A percentile compares a stretch with the other conserved stretches of the same genome.
Evolutionary conservation across 2,329 filamentous ascomycete genomes (phyloP).

Genomic region (Pleoardoris graminearum): DNA sequence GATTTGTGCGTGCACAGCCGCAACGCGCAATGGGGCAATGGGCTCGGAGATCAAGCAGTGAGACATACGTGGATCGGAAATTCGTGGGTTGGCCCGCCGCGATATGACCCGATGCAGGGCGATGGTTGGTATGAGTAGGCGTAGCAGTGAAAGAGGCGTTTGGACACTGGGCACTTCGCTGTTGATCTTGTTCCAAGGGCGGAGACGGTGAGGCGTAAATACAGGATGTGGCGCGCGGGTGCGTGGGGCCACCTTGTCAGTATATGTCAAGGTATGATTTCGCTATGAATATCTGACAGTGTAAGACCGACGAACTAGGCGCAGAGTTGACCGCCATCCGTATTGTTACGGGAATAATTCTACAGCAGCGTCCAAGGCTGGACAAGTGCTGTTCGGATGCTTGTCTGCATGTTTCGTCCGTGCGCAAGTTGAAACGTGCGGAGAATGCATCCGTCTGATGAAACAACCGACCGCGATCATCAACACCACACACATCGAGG

Average conservation of each 20-base stretch:
- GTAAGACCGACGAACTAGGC: no score
- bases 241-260: no score
- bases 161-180: background rate
- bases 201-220: background rate
- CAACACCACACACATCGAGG: background rate
- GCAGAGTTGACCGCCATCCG: background rate
- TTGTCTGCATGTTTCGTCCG: background rate
- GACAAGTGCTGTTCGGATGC: slow-evolving; percentile 5
- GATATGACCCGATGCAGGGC: slow-evolving; percentile 1
- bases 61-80: slow-evolving; percentile 6
- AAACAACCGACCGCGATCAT: slow-evolving; percentile 2
- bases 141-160: background rate
- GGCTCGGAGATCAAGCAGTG: slow-evolving; percentile 1
- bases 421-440: background rate
- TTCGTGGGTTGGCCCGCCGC: background rate
- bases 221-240: no score
- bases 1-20: slow-evolving; percentile 7
- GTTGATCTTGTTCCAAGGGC: background rate
- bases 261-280: no score
- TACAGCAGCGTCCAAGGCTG: background rate
- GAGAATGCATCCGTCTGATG: slow-evolving; percentile 1
- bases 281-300: no score
- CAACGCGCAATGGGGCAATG: slow-evolving; percentile 2
- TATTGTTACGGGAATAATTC: background rate
- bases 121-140: background rate